phyloP scores from a whole-genome alignment of 2,329 filamentous ascomycete species.

The Colletotrichum lupini region DNA sequence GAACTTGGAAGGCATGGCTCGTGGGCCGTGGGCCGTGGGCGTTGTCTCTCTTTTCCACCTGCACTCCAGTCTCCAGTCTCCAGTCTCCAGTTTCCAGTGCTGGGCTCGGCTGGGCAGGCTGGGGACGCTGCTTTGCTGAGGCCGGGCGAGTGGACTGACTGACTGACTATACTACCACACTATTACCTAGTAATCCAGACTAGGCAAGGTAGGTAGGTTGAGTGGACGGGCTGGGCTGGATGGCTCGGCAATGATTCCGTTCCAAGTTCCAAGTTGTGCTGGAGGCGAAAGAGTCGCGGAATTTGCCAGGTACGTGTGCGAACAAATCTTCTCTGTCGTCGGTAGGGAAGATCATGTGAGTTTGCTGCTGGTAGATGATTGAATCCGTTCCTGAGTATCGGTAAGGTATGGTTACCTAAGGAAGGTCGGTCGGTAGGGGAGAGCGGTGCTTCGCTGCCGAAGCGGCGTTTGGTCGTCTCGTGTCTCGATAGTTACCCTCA shows the following conservation, averaged over 20 bases:
- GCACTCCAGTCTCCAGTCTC: not conserved
- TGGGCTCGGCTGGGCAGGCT: not conserved
- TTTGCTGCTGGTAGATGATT: too few species aligned
- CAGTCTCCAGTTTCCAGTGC: not conserved
- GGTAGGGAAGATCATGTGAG: too few species aligned
- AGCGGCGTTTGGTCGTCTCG: not conserved
- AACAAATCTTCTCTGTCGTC: too few species aligned
- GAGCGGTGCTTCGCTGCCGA: not conserved
- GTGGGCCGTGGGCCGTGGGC: slow-evolving; percentile 15
- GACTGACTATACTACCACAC: too few species aligned
- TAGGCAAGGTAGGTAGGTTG: too few species aligned
- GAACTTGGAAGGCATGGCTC: slow-evolving; percentile 5
- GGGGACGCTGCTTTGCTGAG: not conserved
- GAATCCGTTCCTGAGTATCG: too few species aligned
- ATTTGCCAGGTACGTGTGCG: not conserved
- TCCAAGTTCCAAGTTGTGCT: slow-evolving; percentile 1
- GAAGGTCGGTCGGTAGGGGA: not conserved
- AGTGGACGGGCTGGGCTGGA: slow-evolving; percentile 1
- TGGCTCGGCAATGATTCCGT: slow-evolving; percentile 33
- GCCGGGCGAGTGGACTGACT: too few species aligned
- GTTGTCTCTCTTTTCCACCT: not conserved
- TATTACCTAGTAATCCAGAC: too few species aligned
- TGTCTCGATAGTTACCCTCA: not conserved
- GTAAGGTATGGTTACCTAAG: too few species aligned
- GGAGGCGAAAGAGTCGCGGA: not conserved